A percentile compares a stretch with the other conserved stretches of the same genome.
These are phyloP conservation scores for Artomyces pyxidatus DNA, from an alignment of 768 basidiomycete genomes.

Conservation along the genomic window DNA sequence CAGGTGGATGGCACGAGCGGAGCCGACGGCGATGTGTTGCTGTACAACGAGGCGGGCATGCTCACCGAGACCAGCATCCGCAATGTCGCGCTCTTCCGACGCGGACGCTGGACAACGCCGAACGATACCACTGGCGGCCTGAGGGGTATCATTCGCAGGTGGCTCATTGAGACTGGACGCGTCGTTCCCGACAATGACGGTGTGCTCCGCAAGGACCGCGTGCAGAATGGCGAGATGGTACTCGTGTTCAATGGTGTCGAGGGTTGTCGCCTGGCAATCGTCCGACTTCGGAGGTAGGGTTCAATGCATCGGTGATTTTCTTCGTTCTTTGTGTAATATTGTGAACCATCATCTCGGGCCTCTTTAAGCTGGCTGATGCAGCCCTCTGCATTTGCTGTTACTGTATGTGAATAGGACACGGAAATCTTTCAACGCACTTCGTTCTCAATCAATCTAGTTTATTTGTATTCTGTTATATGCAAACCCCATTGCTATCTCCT, in stretches of 20 bases:
- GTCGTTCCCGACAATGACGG: slow-evolving; percentile 31
- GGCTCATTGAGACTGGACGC: slow-evolving; percentile 52
- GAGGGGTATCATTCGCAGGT: slow-evolving; percentile 61
- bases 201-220: slow-evolving; percentile 21
- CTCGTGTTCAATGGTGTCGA: slow-evolving; percentile 66
- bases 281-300: slow-evolving; percentile 1
- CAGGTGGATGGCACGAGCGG: too few species aligned
- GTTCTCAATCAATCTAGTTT: too few species aligned
- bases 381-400: too few species aligned
- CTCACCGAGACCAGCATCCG: slow-evolving; percentile 63
- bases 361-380: too few species aligned
- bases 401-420: too few species aligned
- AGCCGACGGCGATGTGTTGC: slow-evolving; percentile 44
- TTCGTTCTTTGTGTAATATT: too few species aligned
- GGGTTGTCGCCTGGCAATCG: slow-evolving; percentile 49
- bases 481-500: too few species aligned
- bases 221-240: slow-evolving; percentile 49
- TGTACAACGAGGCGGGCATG: slow-evolving; percentile 43
- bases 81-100: slow-evolving; percentile 63
- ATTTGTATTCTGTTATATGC: too few species aligned
- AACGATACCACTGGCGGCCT: slow-evolving; percentile 54
- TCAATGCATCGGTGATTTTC: neutral
- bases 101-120: slow-evolving; percentile 59
- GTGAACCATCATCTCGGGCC: too few species aligned
- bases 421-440: too few species aligned